Base-by-base conservation (phyloP, 352 stramenopile genomes). In the Phytopythium kandeliae region DNA sequence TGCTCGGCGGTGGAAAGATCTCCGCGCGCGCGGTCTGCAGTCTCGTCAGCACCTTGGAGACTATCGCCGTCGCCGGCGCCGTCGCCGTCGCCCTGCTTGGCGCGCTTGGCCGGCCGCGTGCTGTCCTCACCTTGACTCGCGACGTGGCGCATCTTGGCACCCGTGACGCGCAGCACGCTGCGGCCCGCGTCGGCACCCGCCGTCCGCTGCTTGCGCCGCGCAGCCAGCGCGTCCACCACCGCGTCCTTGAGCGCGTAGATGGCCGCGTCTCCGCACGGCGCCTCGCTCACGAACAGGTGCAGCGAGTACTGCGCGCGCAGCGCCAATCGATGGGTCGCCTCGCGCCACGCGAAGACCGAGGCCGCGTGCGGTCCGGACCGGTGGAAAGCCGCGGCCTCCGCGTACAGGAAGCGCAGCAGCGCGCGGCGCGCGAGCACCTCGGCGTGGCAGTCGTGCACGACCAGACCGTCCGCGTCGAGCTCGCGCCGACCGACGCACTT, bases 371-470 rank as follows among this genome's bases (percentile, higher is more conserved):
- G n/a, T 15, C 28, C 4, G 16, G 12, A 13, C 31, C 31, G 12
- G 26, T 52, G 38, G 67, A 63, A 81, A 1, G 56, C 28, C 4
- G 82, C 53, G 19, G 85, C 76, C 57, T 97, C 90, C 0, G 72
- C 47, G 71, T 94, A 97, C 31, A 97, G 52, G 46, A 90, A 91
- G 19, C 78, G 69, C 33, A 97, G 54, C 4, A 98, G 67, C 13
- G 89, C 85, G 17, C 93, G 74, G 46, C 87, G 69, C 4, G 87
- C 77, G 31, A 98, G 58, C 31, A 96, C 73, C 77, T 98, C 94
- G 22, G 94, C 94, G 66, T 98, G 94, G 42, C 74, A 95, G 71
- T 98, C 94, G 67, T 96, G 90, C 9, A 98, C 63, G 30, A 97
- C 71, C 47, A 87, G 76, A 21, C 86, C 89, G 33, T 91, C 56